A percentile compares a stretch with the other conserved stretches of the same genome.
phyloP scores from a whole-genome alignment of 768 basidiomycete genomes.

The Megacollybia marginata region DNA sequence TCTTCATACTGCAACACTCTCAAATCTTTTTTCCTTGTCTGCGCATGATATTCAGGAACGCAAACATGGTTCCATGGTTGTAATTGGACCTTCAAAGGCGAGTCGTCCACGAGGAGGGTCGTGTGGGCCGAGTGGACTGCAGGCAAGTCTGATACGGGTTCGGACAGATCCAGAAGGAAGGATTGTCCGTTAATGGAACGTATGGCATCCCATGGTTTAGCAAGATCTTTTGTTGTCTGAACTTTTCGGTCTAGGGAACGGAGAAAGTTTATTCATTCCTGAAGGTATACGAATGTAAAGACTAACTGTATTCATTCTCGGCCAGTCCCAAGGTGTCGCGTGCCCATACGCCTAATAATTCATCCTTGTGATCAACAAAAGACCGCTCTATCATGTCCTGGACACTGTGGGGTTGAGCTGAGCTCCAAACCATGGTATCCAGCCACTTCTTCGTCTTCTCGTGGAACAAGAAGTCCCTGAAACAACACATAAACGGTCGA shows the following conservation, averaged over 20 bases:
- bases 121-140: conserved; percentile 5
- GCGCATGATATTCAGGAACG: conserved; percentile 38
- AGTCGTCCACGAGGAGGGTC: conserved; percentile 12
- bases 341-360: conserved; percentile 67
- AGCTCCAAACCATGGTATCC: conserved; percentile 61
- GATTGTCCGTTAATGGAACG: conserved; percentile 7
- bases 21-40: not conserved
- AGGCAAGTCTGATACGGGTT: not conserved
- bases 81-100: conserved; percentile 23
- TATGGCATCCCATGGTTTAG: conserved; percentile 53
- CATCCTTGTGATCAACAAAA: conserved; percentile 28
- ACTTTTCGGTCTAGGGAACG: conserved; percentile 30
- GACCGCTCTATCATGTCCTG: conserved; percentile 41
- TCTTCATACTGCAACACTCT: not conserved
- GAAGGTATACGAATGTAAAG: not conserved
- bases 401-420: conserved; percentile 54
- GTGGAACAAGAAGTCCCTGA: conserved; percentile 41
- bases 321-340: conserved; percentile 70
- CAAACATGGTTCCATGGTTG: conserved; percentile 57
- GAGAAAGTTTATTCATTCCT: not conserved
- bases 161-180: not conserved
- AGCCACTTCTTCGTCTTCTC: conserved; percentile 37
- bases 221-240: conserved; percentile 70
- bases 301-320: conserved; percentile 58
- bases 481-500: conserved; percentile 43